These are phyloP conservation scores for Hydrangea macrophylla DNA, from an alignment of 148 eudicot species.

Conservation along the genomic window DNA sequence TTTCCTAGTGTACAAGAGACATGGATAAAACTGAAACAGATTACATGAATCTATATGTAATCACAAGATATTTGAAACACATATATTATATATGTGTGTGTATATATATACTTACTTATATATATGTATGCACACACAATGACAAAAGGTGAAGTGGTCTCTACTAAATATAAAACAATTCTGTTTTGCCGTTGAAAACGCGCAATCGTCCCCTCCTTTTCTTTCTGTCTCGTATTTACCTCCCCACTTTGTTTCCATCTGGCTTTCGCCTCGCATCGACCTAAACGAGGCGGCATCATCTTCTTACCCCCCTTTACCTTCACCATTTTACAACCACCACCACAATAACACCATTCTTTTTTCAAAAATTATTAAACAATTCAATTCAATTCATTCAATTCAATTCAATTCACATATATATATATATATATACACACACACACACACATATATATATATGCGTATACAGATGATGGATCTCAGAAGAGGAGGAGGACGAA, in stretches of 20 bases:
- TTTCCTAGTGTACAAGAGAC: too few relatives aligned
- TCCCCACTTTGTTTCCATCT: not conserved
- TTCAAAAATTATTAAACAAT: not conserved
- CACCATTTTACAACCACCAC: not conserved
- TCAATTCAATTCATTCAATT: not conserved
- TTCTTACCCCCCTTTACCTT: not conserved
- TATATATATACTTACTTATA: too few relatives aligned
- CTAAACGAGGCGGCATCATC: conserved; percentile 6
- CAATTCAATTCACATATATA: not conserved
- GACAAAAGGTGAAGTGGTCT: too few relatives aligned
- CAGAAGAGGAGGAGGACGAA: conserved; percentile 7
- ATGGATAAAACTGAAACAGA: too few relatives aligned
- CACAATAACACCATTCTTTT: not conserved
- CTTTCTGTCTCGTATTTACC: not conserved
- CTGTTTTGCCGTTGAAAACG: too few relatives aligned
- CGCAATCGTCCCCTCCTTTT: not conserved
- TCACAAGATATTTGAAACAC: too few relatives aligned
- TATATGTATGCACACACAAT: too few relatives aligned
- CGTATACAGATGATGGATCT: conserved; percentile 23
- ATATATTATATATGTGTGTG: too few relatives aligned
- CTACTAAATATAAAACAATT: too few relatives aligned
- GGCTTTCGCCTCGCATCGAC: conserved; percentile 4
- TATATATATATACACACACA: not conserved
- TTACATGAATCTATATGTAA: too few relatives aligned
- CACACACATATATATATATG: not conserved